Evolutionary conservation across 2,329 filamentous ascomycete species (phyloP), one percentile per base, ranked within the genome.

Genomic region (Aspergillus ruber): DNA sequence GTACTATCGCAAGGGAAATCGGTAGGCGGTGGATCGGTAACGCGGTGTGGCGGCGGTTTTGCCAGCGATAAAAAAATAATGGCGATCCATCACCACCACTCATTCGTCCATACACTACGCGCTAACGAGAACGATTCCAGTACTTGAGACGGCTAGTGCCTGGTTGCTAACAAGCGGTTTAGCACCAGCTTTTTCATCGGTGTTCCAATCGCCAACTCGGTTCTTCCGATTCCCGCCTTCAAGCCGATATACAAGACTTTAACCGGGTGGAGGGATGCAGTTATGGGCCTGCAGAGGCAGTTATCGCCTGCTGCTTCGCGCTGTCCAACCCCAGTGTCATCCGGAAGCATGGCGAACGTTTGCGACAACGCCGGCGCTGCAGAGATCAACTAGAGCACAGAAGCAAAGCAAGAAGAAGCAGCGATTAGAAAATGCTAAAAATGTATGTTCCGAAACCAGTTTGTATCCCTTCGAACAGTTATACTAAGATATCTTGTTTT

Each of bases 231-330:
- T 4, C 25, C 25, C 25, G 25, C 25, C 25, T 12, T 29, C 10
- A 7, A 29, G 25, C 25, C 25, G 25, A 29, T 29, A 38, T 29
- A 29, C 23, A 23, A 18, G 27, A 32, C 23, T 40, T 21, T 10
- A 10, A 10, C n/a, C 17, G 20, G 23, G 40, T 50, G 36, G 45
- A 59, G 62, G 62, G 57, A 74, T 75, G 73, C 68, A 63, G 62
- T 54, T 60, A 63, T 67, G 69, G 58, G 58, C 57, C 46, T 57
- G 56, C 45, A 62, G 52, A 57, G 59, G 62, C 55, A 64, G 60
- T 42, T 58, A 59, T 58, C 74, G 72, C 64, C 62, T 73, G 33
- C 62, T 73, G 33, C 61, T 72, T 53, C 72, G 70, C 59, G 55
- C 64, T 25, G 67, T 72, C 50, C 65, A 62, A 53, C 54, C 61